Base-by-base conservation (phyloP, 1,139 yeast genomes). In the Eremothecium cymbalariae region DNA sequence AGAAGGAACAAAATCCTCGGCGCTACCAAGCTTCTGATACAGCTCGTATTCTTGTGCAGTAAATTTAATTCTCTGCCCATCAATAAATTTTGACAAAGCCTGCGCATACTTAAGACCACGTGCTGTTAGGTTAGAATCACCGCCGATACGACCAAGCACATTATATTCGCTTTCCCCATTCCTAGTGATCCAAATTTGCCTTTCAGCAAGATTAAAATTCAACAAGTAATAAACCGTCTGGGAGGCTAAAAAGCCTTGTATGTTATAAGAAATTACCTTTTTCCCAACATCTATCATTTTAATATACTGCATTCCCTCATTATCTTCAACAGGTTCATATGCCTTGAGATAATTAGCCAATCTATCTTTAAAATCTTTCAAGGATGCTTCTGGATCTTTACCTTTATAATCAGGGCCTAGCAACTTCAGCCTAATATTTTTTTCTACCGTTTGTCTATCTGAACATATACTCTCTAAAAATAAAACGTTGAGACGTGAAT, bases 221-320 rank as follows among this genome's bases (percentile, higher is more conserved):
- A 90, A 67, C 46, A 90, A 63, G 62, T 86, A 90, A 55, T 84
- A 88, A 28, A 88, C 84, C 2, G 95, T 83, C 55, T 90, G 97
- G 1, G 96, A 90, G 0, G 96, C 88, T 37, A 90, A 64, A 51
- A 85, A 90, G 0, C 97, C 97, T 50, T 83, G 85, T 38, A 88
- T 83, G 53, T 86, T 85, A 56, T 79, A 86, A 34, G 95, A 82
- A 28, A 86, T 94, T 28, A 88, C 86, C 56, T 90, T 90, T 48
- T 84, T 78, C 4, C 97, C 97, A 7, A 88, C 96, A 57, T 90
- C 90, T 41, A 90, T 85, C 93, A 90, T 86, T 60, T 90, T 86
- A 43, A 88, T 85, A 51, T 85, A 90, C 53, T 85, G 96, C 44
- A 82, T 73, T 35, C 70, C 75, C 51, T 82, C 90, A 24, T 68